phyloP scores from a whole-genome alignment of 1,284 basidiomycete species.

The Tilletia indica region DNA sequence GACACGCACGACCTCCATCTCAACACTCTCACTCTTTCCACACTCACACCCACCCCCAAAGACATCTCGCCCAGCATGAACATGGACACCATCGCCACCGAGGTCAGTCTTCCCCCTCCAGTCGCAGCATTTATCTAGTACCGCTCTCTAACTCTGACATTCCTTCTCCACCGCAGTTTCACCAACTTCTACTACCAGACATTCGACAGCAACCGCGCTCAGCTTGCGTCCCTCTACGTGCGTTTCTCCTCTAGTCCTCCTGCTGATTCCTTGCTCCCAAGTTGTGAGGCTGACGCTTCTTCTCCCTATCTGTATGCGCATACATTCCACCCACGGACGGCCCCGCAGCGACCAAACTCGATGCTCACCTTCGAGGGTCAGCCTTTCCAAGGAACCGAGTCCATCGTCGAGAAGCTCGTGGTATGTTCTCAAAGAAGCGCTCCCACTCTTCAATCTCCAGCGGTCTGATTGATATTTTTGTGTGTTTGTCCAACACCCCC shows the following conservation, averaged over 20 bases:
- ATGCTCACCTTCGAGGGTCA: constrained; percentile 85
- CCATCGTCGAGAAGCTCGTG: constrained; percentile 77
- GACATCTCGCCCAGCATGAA: constrained; percentile 4
- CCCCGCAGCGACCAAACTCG: constrained; percentile 70
- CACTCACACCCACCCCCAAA: neutral
- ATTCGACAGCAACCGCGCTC: constrained; percentile 67
- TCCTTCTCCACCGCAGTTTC: constrained; percentile 36
- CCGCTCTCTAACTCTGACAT: neutral
- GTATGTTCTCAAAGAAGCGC: constrained; percentile 59
- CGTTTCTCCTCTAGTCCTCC: constrained; percentile 51
- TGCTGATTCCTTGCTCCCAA: too few species aligned
- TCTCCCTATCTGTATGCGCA: too few species aligned
- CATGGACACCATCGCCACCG: constrained; percentile 1
- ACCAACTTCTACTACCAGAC: constrained; percentile 57
- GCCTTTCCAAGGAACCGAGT: constrained; percentile 64
- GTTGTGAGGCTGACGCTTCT: too few species aligned
- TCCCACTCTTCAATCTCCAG: too few species aligned
- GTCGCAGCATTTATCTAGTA: neutral
- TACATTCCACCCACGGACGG: neutral
- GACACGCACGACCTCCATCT: constrained; percentile 1
- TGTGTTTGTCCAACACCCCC: neutral
- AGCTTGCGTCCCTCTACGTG: constrained; percentile 71
- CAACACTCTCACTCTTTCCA: neutral
- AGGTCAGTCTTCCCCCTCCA: neutral
- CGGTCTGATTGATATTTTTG: neutral